These are phyloP conservation scores for Funneliformis mosseae DNA, from an alignment of 192 early-diverging fungal genomes.

Conservation along the genomic window DNA sequence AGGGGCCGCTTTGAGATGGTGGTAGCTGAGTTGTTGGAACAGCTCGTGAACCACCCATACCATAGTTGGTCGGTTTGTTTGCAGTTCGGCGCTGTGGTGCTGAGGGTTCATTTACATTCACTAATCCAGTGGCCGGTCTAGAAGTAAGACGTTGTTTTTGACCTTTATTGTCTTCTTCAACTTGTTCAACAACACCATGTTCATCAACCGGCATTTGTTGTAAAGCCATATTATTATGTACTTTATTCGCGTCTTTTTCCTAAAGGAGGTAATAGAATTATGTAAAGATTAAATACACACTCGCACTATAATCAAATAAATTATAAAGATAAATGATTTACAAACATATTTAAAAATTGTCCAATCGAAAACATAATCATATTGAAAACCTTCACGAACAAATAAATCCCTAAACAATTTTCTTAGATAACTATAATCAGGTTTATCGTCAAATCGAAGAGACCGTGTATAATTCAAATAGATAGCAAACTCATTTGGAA, in stretches of 20 bases:
- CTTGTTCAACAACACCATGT: constrained; percentile 4
- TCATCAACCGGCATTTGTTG: constrained; percentile 29
- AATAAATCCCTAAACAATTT: constrained; percentile 85
- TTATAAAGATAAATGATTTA: not conserved
- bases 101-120: not conserved
- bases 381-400: constrained; percentile 79
- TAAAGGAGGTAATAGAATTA: not conserved
- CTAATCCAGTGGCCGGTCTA: not conserved
- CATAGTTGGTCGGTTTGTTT: not conserved
- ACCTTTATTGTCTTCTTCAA: constrained; percentile 28
- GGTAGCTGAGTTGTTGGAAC: not conserved
- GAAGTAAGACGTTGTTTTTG: not conserved
- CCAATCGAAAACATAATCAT: constrained; percentile 93
- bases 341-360: constrained; percentile 72
- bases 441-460: constrained; percentile 89
- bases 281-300: not conserved
- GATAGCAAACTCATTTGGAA: constrained; percentile 83
- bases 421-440: constrained; percentile 88
- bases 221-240: constrained; percentile 13
- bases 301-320: not conserved
- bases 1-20: not conserved
- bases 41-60: constrained; percentile 22
- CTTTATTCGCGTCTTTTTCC: constrained; percentile 38
- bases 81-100: constrained; percentile 8
- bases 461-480: constrained; percentile 87